These are phyloP conservation scores for Actinomortierella ambigua DNA, from an alignment of 371 early-diverging fungal genomes.

Conservation along the genomic window DNA sequence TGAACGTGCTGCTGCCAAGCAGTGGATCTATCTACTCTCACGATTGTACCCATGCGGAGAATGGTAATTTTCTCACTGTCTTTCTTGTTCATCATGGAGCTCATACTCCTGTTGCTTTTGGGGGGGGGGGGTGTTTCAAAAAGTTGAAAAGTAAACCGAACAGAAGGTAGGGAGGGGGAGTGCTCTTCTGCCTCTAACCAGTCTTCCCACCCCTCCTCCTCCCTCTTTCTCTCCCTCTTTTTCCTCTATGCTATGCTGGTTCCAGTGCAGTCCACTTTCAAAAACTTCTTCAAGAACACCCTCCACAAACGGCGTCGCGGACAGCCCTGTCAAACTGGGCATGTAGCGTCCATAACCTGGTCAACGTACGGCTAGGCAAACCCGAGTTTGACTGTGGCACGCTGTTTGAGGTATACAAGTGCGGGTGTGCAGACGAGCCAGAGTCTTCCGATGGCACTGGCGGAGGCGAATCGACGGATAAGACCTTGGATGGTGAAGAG, in stretches of 20 bases:
- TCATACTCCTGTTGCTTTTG: too few relatives aligned
- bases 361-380: constrained; percentile 91
- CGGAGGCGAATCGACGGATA: not conserved
- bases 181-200: too few relatives aligned
- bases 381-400: constrained; percentile 87
- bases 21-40: constrained; percentile 86
- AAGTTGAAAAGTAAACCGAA: too few relatives aligned
- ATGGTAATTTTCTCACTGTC: constrained; percentile 82
- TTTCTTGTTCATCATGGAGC: too few relatives aligned
- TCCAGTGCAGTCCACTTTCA: constrained; percentile 88
- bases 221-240: not conserved
- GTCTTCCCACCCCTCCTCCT: not conserved
- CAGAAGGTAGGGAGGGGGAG: too few relatives aligned
- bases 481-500: not conserved
- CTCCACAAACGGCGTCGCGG: constrained; percentile 84
- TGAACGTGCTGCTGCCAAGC: constrained; percentile 78
- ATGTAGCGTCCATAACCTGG: constrained; percentile 96
- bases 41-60: constrained; percentile 98
- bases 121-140: too few relatives aligned
- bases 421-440: constrained; percentile 80
- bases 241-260: not conserved
- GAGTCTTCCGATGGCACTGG: constrained; percentile 2
- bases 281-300: constrained; percentile 74
- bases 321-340: constrained; percentile 89
- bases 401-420: constrained; percentile 87